Evolutionary conservation across 495 filamentous ascomycete species (phyloP), one percentile per base, ranked within the genome.

Genomic region (Aspergillus mulundensis): DNA sequence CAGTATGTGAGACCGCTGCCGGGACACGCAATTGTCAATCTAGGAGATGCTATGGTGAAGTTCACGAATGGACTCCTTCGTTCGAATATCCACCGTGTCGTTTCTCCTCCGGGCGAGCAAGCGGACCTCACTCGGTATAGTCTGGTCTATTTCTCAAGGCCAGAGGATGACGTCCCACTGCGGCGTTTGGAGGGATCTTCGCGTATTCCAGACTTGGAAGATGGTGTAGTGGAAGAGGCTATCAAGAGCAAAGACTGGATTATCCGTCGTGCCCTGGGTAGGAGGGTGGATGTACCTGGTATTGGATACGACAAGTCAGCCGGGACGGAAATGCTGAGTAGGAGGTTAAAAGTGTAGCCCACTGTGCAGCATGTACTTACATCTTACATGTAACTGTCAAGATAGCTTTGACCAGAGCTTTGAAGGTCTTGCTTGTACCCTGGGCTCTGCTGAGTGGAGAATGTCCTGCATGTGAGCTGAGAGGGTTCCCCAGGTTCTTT

Each of bases 21-120:
- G 4, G 81, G 83, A 0, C 78, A 81, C 48, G 77, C 76, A 8
- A 81, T 89, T 30, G 70, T 87, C 47, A 88, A 89, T 51, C 73
- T 89, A 0, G 85, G 84, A 0, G 86, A 89, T 53, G 81, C 83
- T 8, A 76, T 86, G 69, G 79, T 81, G 8, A 84, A 81, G 40
- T 87, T 87, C 60, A 83, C 82, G 7, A 79, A 78, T 48, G 82
- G 83, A 7, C 56, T 81, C n/a, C 62, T 87, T 39, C 75, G 84
- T 19, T 79, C 77, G 1, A 86, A 84, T 59, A 81, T 86, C 11
- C 85, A 87, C 64, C 75, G 85, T 4, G 84, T 87, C 16, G 78
- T 82, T 4, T 71, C 73, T 1, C 75, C 84, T 2, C 82, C 83
- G 0, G 82, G 80, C 5, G 61, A 66, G 6, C 84, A 87, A 56